phyloP scores from a whole-genome alignment of 2,329 filamentous ascomycete genomes.

The Purpureocillium lavendulum region DNA sequence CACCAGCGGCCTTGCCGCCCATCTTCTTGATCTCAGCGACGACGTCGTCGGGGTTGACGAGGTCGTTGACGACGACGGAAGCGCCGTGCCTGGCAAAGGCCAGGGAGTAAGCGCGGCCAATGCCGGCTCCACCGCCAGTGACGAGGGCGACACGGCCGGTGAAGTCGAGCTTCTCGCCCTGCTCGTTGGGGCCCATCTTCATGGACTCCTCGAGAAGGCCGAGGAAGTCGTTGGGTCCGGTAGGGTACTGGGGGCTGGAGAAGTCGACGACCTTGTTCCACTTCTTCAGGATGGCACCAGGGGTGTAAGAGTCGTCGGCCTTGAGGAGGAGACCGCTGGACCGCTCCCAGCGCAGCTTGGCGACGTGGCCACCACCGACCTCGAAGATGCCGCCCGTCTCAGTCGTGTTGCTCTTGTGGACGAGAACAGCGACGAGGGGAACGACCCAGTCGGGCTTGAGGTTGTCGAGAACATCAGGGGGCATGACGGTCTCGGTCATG shows the following conservation, averaged over 20 bases:
- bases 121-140: slow-evolving; percentile 82
- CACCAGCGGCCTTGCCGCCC: slow-evolving; percentile 83
- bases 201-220: slow-evolving; percentile 74
- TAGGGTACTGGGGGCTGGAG: slow-evolving; percentile 70
- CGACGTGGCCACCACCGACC: slow-evolving; percentile 82
- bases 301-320: slow-evolving; percentile 80
- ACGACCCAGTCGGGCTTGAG: slow-evolving; percentile 94
- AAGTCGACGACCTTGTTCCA: slow-evolving; percentile 88
- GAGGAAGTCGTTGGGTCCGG: slow-evolving; percentile 82
- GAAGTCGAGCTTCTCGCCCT: slow-evolving; percentile 70
- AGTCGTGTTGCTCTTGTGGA: slow-evolving; percentile 71
- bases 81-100: slow-evolving; percentile 80
- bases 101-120: slow-evolving; percentile 84
- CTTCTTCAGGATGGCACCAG: slow-evolving; percentile 77
- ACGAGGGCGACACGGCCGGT: slow-evolving; percentile 78
- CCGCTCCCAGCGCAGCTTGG: slow-evolving; percentile 93
- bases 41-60: slow-evolving; percentile 83
- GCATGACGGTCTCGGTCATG: slow-evolving; percentile 94
- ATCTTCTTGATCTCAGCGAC: slow-evolving; percentile 87
- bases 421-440: slow-evolving; percentile 79
- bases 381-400: slow-evolving; percentile 92
- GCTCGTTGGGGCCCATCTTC: slow-evolving; percentile 64
- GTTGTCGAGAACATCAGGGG: slow-evolving; percentile 78
- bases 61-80: slow-evolving; percentile 86
- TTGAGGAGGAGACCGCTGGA: slow-evolving; percentile 82